Conservation (phyloP, 169 alveolate species). For the Cryptosporidium andersoni region DNA sequence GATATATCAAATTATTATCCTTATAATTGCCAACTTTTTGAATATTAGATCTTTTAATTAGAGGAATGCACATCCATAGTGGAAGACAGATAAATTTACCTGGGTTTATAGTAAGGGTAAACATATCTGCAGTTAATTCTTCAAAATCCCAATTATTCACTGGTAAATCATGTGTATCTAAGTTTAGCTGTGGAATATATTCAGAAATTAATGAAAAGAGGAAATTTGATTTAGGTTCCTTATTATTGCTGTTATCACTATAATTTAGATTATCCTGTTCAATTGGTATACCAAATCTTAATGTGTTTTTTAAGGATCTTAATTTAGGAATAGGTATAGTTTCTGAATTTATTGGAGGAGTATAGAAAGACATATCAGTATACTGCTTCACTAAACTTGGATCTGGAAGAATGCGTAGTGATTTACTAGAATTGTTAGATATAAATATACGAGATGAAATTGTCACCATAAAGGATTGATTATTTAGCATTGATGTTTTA, state of each 20-base stretch:
- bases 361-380: conserved; percentile 3
- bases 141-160: too few species aligned
- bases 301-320: not conserved
- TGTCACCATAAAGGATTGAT: conserved; percentile 44
- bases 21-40: not conserved
- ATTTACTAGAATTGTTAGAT: conserved; percentile 54
- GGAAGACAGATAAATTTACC: conserved; percentile 48
- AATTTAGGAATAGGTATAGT: conserved; percentile 34
- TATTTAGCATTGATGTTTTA: conserved; percentile 37
- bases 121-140: conserved; percentile 5
- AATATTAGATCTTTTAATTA: conserved; percentile 6
- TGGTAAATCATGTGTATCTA: too few species aligned
- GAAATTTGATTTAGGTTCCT: not conserved
- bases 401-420: conserved; percentile 20
- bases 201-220: too few species aligned
- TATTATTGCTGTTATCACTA: conserved; percentile 15
- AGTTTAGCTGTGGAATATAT: too few species aligned
- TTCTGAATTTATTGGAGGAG: conserved; percentile 26
- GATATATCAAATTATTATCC: not conserved
- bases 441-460: conserved; percentile 44
- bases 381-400: conserved; percentile 19
- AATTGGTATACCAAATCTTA: too few species aligned
- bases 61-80: conserved; percentile 39
- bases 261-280: too few species aligned
- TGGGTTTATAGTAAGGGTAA: conserved; percentile 36